Conservation (phyloP, 163 green algal species). For the Dunaliella salina region DNA sequence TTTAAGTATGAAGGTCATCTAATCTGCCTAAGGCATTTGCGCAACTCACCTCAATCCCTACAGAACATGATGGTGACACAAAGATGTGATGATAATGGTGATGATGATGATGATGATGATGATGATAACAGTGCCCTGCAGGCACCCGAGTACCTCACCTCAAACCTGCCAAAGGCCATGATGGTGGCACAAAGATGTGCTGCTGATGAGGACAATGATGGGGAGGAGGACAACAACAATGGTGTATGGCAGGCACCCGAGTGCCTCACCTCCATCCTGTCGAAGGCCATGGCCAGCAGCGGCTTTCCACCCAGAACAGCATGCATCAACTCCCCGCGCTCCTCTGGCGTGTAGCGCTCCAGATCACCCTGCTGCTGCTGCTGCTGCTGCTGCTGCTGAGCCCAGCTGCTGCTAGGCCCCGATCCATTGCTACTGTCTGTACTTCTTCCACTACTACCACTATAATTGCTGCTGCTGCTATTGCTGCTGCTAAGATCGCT, state of each 20-base stretch:
- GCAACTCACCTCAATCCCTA: too few species aligned
- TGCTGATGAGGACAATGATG: too few species aligned
- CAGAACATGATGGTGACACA: too few species aligned
- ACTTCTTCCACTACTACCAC: conserved; percentile 1
- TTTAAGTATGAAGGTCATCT: too few species aligned
- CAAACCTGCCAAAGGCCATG: too few species aligned
- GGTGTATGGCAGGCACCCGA: neutral
- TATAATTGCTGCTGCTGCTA: conserved; percentile 8
- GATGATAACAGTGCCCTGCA: neutral
- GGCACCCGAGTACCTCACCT: conserved; percentile 22
- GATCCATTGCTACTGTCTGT: neutral
- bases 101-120: too few species aligned
- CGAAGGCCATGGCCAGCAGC: conserved; percentile 46
- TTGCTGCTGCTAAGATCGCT: neutral
- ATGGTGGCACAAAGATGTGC: too few species aligned
- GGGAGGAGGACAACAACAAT: too few species aligned
- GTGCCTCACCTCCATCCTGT: conserved; percentile 48
- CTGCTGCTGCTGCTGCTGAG: neutral
- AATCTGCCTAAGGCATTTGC: too few species aligned
- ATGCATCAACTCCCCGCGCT: conserved; percentile 26
- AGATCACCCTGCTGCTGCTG: conserved; percentile 8
- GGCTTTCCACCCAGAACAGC: conserved; percentile 38
- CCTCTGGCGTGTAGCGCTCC: conserved; percentile 4
- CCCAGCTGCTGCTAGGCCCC: neutral
- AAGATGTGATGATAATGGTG: too few species aligned